These are phyloP conservation scores for Colletotrichum trifolii DNA, from an alignment of 2,329 filamentous ascomycete genomes.

Conservation along the genomic window DNA sequence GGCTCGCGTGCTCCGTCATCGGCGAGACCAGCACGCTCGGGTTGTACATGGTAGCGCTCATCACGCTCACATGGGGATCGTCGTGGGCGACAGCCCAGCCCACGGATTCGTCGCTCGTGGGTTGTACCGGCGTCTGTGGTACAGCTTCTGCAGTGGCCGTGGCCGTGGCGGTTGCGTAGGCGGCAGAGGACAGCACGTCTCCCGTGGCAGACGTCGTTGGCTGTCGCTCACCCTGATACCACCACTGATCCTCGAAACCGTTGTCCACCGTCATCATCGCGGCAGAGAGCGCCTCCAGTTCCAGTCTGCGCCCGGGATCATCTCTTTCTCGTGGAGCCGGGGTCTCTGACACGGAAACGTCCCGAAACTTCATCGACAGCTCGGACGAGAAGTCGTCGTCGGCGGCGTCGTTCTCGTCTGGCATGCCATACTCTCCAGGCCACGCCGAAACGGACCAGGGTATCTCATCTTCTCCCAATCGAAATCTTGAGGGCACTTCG, in stretches of 20 bases:
- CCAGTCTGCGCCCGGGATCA: conserved; percentile 37
- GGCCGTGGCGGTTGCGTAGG: conserved; percentile 9
- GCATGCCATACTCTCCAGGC: conserved; percentile 41
- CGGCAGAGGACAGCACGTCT: conserved; percentile 39
- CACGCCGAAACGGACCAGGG: conserved; percentile 57
- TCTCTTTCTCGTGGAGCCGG: conserved; percentile 20
- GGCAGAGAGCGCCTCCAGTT: conserved; percentile 61
- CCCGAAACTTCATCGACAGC: conserved; percentile 33
- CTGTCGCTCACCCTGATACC: conserved; percentile 58
- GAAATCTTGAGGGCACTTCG: conserved; percentile 49
- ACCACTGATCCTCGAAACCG: conserved; percentile 69
- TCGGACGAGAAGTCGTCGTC: conserved; percentile 31
- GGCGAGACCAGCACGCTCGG: conserved; percentile 48
- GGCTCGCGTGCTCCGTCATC: conserved; percentile 45
- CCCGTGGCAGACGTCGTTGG: conserved; percentile 40
- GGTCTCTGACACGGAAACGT: conserved; percentile 14
- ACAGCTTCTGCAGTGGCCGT: conserved; percentile 10
- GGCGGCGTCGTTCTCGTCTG: conserved; percentile 2
- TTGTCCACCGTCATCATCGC: conserved; percentile 69
- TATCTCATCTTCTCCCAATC: conserved; percentile 59
- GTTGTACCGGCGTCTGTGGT: conserved; percentile 10
- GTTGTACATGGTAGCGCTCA: conserved; percentile 29
- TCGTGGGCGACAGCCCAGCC: conserved; percentile 43
- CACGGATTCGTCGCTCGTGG: conserved; percentile 35
- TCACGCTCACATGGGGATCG: conserved; percentile 21